Evolutionary conservation across 148 eudicot genomes (phyloP).

Genomic region (Dianthus caryophyllus): DNA sequence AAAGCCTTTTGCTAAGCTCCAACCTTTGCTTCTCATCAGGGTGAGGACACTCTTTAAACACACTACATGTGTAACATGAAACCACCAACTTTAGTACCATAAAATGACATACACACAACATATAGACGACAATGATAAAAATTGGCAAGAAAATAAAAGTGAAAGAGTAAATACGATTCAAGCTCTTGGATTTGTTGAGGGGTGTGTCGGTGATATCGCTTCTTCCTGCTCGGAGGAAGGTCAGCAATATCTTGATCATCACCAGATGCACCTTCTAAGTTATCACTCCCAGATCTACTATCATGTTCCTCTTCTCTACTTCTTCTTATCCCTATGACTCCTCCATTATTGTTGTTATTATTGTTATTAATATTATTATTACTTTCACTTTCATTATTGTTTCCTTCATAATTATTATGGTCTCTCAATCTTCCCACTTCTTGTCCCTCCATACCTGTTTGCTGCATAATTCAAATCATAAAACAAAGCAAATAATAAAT

Average conservation of each 20-base stretch:
- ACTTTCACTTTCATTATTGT: constrained; percentile 32
- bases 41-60: constrained; percentile 96
- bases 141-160: no score
- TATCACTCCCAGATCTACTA: constrained; percentile 95
- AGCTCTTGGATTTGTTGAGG: constrained; percentile 99
- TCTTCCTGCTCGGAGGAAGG: constrained; percentile 69
- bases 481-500: background rate
- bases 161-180: constrained; percentile 52
- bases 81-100: constrained; percentile 6
- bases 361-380: constrained; percentile 2
- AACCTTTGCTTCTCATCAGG: constrained; percentile 97
- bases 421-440: constrained; percentile 24
- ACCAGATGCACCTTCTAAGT: constrained; percentile 85
- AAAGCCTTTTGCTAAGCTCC: constrained; percentile 85
- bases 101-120: background rate
- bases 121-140: background rate
- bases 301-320: constrained; percentile 76
- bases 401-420: constrained; percentile 41
- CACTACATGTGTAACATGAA: constrained; percentile 31
- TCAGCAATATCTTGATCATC: constrained; percentile 77
- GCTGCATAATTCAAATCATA: constrained; percentile 15
- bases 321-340: constrained; percentile 34
- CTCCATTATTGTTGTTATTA: constrained; percentile 20
- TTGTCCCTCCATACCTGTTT: constrained; percentile 32
- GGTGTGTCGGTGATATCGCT: constrained; percentile 95